Evolutionary conservation across 768 basidiomycete genomes (phyloP), one percentile per base, ranked within the genome.

Genomic region (Russula vinacea): DNA sequence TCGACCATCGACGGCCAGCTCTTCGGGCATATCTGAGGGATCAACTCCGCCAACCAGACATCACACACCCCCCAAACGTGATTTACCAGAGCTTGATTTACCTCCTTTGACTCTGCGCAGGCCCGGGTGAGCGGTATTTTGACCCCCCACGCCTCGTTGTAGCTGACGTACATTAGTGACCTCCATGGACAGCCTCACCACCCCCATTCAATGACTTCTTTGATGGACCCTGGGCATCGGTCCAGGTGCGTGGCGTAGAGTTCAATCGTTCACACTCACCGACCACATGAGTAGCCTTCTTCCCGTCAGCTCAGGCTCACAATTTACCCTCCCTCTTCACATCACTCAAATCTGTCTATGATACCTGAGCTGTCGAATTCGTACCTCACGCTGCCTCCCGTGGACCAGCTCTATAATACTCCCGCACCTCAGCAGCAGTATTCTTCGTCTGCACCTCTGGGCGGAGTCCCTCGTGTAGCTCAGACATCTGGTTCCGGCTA

Each of bases 31-130:
- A 39, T 89, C 88, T 29, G 88, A 89, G 63, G 78, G 81, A 7
- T 89, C 89, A 19, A 85, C 88, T 19, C 87, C 89, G 39, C 85
- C 89, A 5, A 86, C 84, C 24, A 81, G 88, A 57, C 84, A 88
- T 58, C 81, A 76, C 65, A 84, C 85, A 1, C 88, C 88, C 39
- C 84, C 87, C 26, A 79, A 80, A 68, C 81, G 85, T 55, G 71
- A 75, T 24, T 79, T 79, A 54, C 67, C 75, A 17, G 79, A 80
- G 49, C 66, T 74, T 39, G 71, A 71, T 58, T 62, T 79, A 16
- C 77, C 79, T 14, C 72, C 76, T 0, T 69, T 76, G 56, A 74
- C 73, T 45, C 71, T 76, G 55, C 78, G 79, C 68, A 78, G 79
- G 58, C 77, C 78, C 66, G 77, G 79, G 79, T 77, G 72, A 35